phyloP scores from a whole-genome alignment of 768 basidiomycete genomes.

The Agaricus blazei region DNA sequence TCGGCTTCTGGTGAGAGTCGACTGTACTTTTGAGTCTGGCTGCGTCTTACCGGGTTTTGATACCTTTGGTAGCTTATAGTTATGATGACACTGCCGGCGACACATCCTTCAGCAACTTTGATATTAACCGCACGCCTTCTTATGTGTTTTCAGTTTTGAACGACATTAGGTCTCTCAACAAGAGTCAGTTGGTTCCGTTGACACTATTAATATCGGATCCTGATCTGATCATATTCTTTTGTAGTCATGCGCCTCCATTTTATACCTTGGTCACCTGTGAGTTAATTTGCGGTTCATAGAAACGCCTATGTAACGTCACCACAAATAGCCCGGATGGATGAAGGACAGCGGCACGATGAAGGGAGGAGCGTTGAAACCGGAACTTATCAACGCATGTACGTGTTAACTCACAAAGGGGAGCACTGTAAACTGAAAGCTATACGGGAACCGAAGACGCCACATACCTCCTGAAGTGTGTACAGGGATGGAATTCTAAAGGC shows the following conservation, averaged over 20 bases:
- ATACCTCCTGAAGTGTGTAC: slow-evolving; percentile 62
- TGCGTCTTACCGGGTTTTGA: not conserved
- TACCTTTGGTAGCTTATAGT: slow-evolving; percentile 44
- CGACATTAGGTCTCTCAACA: slow-evolving; percentile 58
- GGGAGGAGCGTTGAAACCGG: slow-evolving; percentile 52
- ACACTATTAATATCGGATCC: not conserved
- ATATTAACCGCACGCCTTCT: slow-evolving; percentile 48
- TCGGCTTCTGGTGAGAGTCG: slow-evolving; percentile 42
- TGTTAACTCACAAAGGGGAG: not conserved
- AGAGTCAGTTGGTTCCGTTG: slow-evolving; percentile 18
- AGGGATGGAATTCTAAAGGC: slow-evolving; percentile 56
- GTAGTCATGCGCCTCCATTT: slow-evolving; percentile 48
- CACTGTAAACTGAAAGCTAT: not conserved
- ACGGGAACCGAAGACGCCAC: slow-evolving; percentile 43
- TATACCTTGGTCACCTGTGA: slow-evolving; percentile 68
- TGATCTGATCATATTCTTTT: not conserved
- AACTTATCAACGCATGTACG: slow-evolving; percentile 39
- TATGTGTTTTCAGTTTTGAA: slow-evolving; percentile 54
- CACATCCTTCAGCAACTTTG: slow-evolving; percentile 48
- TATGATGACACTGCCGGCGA: slow-evolving; percentile 56
- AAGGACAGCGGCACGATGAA: slow-evolving; percentile 57
- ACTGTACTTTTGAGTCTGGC: not conserved
- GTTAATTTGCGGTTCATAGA: slow-evolving; percentile 12
- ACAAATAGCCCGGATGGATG: slow-evolving; percentile 69
- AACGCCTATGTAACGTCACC: not conserved